phyloP scores from a whole-genome alignment of 306 rosid species.

The Pyrus betulifolia region DNA sequence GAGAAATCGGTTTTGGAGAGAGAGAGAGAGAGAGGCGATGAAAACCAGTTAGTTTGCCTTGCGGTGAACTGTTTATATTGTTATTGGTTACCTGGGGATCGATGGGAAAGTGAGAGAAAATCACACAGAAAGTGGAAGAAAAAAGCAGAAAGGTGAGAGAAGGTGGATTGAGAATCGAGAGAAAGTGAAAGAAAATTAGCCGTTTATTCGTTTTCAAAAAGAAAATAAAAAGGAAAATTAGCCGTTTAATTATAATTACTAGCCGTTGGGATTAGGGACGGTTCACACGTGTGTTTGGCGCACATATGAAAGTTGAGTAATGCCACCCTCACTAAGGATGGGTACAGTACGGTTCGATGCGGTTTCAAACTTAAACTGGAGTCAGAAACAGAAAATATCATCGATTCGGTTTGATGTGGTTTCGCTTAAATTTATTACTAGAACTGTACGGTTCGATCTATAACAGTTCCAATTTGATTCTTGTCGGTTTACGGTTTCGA shows the following conservation, averaged over 20 bases:
- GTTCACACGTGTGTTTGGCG: not conserved
- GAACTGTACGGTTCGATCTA: too few relatives aligned
- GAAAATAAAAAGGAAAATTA: slow-evolving; percentile 12
- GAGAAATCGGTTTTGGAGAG: not conserved
- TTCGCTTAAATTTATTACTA: too few relatives aligned
- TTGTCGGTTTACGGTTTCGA: too few relatives aligned
- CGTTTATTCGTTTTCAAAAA: not conserved
- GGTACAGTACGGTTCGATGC: too few relatives aligned
- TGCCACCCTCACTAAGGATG: too few relatives aligned
- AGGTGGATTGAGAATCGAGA: not conserved
- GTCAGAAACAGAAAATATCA: too few relatives aligned
- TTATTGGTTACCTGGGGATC: slow-evolving; percentile 2
- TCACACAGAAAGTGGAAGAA: slow-evolving; percentile 16
- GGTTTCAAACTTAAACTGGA: too few relatives aligned
- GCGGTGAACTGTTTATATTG: not conserved
- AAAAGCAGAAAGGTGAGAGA: slow-evolving; percentile 3
- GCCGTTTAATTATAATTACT: slow-evolving; percentile 68
- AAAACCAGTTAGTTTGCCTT: not conserved
- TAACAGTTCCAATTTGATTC: too few relatives aligned
- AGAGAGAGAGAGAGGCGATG: not conserved
- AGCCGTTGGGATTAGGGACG: slow-evolving; percentile 53
- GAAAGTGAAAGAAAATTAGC: slow-evolving; percentile 3
- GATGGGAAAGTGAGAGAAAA: slow-evolving; percentile 11
- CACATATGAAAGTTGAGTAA: not conserved
- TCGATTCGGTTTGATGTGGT: too few relatives aligned